Evolutionary conservation across 306 rosid genomes (phyloP).

Genomic region (Quillaja saponaria): DNA sequence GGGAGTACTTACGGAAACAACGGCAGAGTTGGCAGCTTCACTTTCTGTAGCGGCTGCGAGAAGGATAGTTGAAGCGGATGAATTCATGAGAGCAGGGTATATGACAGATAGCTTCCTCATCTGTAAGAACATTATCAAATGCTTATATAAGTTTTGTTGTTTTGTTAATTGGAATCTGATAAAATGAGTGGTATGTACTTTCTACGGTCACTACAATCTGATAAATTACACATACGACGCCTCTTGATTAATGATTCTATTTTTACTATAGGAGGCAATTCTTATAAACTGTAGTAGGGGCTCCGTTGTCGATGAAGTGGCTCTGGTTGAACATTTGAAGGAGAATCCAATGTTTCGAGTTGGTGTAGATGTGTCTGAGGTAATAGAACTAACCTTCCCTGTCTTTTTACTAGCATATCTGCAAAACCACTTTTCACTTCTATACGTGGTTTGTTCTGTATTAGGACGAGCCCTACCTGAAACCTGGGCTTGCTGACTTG

Average conservation of each 20-base stretch:
- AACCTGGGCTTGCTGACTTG: conserved; percentile 93
- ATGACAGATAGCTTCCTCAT: conserved; percentile 99
- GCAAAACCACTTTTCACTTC: background rate
- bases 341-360: conserved; percentile 93
- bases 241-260: conserved; percentile 10
- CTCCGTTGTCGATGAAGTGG: conserved; percentile 91
- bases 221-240: background rate
- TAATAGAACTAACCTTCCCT: conserved; percentile 28
- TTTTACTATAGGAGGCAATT: conserved; percentile 73
- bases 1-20: conserved; percentile 99
- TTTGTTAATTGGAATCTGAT: background rate
- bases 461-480: conserved; percentile 96
- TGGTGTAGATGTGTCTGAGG: conserved; percentile 97
- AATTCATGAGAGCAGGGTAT: conserved; percentile 95
- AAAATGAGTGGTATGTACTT: conserved; percentile 17
- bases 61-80: conserved; percentile 98
- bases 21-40: conserved; percentile 97
- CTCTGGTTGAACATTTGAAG: conserved; percentile 87
- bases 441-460: conserved; percentile 1
- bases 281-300: conserved; percentile 97
- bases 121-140: conserved; percentile 47
- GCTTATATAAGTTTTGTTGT: conserved; percentile 9
- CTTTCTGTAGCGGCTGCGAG: conserved; percentile 88
- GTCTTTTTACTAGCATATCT: conserved; percentile 7
- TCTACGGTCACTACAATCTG: conserved; percentile 5